Conservation (phyloP, 2,329 filamentous ascomycete genomes). For the Pseudogymnoascus sp. region DNA sequence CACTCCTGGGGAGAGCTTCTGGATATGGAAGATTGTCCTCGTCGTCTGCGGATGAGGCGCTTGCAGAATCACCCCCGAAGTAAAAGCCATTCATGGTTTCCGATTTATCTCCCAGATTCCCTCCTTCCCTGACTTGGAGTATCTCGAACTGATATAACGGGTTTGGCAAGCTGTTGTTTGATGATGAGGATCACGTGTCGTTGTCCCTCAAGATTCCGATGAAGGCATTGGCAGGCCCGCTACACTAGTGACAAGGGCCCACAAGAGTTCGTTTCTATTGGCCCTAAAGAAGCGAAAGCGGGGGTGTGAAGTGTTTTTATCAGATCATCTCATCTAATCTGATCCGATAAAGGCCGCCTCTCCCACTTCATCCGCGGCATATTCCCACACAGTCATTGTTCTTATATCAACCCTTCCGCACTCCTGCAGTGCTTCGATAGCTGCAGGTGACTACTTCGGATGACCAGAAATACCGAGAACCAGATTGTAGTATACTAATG, state of each 20-base stretch:
- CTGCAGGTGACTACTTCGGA: neutral
- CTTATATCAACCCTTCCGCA: neutral
- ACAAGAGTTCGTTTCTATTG: constrained; percentile 1
- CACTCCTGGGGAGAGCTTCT: constrained; percentile 68
- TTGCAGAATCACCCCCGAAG: constrained; percentile 28
- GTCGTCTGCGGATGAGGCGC: constrained; percentile 39
- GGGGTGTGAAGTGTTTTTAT: constrained; percentile 8
- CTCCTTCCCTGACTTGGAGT: neutral
- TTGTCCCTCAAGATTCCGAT: constrained; percentile 2
- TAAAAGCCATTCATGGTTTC: constrained; percentile 41
- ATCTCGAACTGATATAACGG: neutral
- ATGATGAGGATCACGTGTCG: constrained; percentile 8
- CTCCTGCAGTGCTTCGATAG: constrained; percentile 8
- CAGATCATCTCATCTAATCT: constrained; percentile 11
- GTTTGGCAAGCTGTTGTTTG: neutral
- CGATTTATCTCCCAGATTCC: neutral
- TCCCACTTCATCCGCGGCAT: constrained; percentile 4
- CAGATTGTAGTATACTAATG: neutral
- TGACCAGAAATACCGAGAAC: neutral
- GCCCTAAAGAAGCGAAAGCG: neutral
- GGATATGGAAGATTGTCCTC: constrained; percentile 80
- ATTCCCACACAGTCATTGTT: constrained; percentile 4
- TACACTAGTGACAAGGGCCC: constrained; percentile 1
- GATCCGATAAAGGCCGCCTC: constrained; percentile 11
- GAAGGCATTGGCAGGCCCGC: neutral